These are phyloP conservation scores for Erodium texanum DNA, from an alignment of 441 rosid genomes.

Conservation along the genomic window DNA sequence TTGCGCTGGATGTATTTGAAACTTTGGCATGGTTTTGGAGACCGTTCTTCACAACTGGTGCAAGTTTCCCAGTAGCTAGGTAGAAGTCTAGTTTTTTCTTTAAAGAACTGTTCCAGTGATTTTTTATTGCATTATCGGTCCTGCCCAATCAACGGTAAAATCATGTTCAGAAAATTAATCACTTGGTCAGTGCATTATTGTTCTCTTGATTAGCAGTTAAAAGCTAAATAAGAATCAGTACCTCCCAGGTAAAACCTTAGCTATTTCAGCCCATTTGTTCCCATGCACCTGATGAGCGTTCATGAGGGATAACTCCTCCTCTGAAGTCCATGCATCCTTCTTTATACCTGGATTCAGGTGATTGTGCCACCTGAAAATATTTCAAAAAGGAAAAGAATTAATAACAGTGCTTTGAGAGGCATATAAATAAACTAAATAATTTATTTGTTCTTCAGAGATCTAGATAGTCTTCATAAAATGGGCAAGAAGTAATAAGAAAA, in stretches of 20 bases:
- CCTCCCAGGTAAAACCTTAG: slow-evolving; percentile 97
- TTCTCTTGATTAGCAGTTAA: no score
- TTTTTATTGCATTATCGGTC: slow-evolving; percentile 90
- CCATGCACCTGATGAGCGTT: slow-evolving; percentile 69
- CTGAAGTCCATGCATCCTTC: slow-evolving; percentile 91
- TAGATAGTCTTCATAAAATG: neutral
- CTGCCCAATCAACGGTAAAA: slow-evolving; percentile 32
- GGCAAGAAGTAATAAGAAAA: neutral
- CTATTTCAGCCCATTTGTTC: slow-evolving; percentile 98
- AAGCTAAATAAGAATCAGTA: slow-evolving; percentile 17
- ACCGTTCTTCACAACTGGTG: slow-evolving; percentile 44
- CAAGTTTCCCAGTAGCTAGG: slow-evolving; percentile 60
- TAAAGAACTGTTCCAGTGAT: slow-evolving; percentile 98
- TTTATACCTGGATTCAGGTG: slow-evolving; percentile 96
- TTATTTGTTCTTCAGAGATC: neutral
- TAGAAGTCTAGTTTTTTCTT: slow-evolving; percentile 82
- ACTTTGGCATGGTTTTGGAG: slow-evolving; percentile 37
- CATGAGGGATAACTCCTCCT: slow-evolving; percentile 82
- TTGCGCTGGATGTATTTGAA: slow-evolving; percentile 18
- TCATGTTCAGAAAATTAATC: neutral
- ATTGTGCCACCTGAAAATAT: slow-evolving; percentile 69
- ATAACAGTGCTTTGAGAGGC: neutral
- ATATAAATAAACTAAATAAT: neutral
- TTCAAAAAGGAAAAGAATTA: no score
- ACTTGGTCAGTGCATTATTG: no score